These are phyloP conservation scores for Chlorella ohadii DNA, from an alignment of 139 green algal genomes.

Conservation along the genomic window DNA sequence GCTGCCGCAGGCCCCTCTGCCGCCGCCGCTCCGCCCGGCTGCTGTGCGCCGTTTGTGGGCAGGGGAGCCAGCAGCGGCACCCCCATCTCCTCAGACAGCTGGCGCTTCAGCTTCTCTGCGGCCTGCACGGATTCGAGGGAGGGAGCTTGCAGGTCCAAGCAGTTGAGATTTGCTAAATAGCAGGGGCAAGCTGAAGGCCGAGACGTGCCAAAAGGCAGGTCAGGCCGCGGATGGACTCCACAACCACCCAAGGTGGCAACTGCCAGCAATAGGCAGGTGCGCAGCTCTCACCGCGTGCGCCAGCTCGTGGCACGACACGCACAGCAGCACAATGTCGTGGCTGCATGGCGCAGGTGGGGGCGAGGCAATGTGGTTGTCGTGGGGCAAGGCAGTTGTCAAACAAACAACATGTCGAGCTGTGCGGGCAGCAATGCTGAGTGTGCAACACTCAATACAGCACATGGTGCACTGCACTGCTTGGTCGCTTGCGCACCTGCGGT, in stretches of 20 bases:
- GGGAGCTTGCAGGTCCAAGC: not conserved
- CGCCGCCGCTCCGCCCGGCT: not conserved
- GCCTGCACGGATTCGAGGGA: constrained; percentile 1
- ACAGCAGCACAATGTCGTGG: constrained; percentile 90
- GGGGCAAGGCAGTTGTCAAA: too few relatives aligned
- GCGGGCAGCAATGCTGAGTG: too few relatives aligned
- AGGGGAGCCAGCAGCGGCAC: constrained; percentile 66
- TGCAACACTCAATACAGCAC: too few relatives aligned
- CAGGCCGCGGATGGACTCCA: not conserved
- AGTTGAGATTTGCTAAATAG: too few relatives aligned
- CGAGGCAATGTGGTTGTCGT: not conserved
- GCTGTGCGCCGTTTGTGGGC: not conserved
- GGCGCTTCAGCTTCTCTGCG: constrained; percentile 70
- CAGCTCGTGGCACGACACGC: constrained; percentile 41
- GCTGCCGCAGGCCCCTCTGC: not conserved
- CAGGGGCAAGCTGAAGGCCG: too few relatives aligned
- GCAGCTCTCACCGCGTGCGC: not conserved
- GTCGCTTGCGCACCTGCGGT: constrained; percentile 56
- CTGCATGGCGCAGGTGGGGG: not conserved
- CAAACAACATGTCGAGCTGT: too few relatives aligned
- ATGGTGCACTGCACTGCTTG: too few relatives aligned
- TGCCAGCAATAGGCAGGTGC: not conserved
- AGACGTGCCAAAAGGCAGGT: too few relatives aligned
- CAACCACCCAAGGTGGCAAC: not conserved
- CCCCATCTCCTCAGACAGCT: constrained; percentile 60